phyloP scores from a whole-genome alignment of 2,329 filamentous ascomycete species.

The Pseudogymnoascus sp. region DNA sequence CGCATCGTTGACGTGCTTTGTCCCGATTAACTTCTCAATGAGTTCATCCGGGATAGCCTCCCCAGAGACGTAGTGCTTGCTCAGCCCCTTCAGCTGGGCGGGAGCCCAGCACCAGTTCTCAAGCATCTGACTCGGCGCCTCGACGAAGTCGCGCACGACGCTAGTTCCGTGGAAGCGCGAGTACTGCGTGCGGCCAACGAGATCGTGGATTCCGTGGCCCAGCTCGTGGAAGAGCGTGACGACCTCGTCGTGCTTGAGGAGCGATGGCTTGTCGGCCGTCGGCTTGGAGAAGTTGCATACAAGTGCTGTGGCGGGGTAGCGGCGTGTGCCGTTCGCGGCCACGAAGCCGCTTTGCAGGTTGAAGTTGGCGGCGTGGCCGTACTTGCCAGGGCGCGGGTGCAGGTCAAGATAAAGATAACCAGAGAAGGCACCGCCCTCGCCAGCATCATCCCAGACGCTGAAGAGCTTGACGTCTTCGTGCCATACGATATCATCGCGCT shows the following conservation, averaged over 20 bases:
- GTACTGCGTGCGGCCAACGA: slow-evolving; percentile 54
- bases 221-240: slow-evolving; percentile 76
- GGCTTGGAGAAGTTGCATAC: slow-evolving; percentile 85
- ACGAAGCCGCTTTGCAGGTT: slow-evolving; percentile 67
- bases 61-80: slow-evolving; percentile 63
- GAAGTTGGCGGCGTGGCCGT: slow-evolving; percentile 80
- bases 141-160: slow-evolving; percentile 61
- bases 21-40: slow-evolving; percentile 64
- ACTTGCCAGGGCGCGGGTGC: slow-evolving; percentile 73
- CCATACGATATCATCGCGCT: slow-evolving; percentile 52
- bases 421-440: slow-evolving; percentile 63
- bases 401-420: slow-evolving; percentile 80
- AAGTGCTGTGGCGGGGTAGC: slow-evolving; percentile 70
- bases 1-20: slow-evolving; percentile 74
- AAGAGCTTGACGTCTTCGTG: slow-evolving; percentile 78
- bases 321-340: slow-evolving; percentile 57
- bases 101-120: slow-evolving; percentile 71
- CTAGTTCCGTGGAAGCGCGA: slow-evolving; percentile 61
- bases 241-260: slow-evolving; percentile 77
- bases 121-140: slow-evolving; percentile 65
- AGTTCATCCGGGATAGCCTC: slow-evolving; percentile 67
- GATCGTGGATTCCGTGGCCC: slow-evolving; percentile 63
- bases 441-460: slow-evolving; percentile 72
- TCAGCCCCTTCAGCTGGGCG: slow-evolving; percentile 56
- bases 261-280: slow-evolving; percentile 63